These are phyloP conservation scores for Aspergillus piperis DNA, from an alignment of 2,329 filamentous ascomycete species.

Conservation along the genomic window DNA sequence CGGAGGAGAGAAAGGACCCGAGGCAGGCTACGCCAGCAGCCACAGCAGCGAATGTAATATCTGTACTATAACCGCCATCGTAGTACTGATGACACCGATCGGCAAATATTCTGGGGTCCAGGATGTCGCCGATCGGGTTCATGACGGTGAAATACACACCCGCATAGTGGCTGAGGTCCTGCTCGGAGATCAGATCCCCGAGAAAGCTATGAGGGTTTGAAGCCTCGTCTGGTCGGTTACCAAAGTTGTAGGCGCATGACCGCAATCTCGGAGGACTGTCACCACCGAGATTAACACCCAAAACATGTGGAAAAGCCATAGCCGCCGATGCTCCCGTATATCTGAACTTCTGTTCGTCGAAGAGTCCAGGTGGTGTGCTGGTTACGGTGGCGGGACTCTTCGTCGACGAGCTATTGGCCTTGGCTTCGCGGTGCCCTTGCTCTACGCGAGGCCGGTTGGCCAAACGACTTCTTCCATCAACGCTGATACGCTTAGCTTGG, in stretches of 20 bases:
- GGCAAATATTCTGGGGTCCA: conserved; percentile 28
- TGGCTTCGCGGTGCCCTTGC: not conserved
- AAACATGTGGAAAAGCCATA: conserved; percentile 33
- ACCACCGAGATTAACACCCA: conserved; percentile 30
- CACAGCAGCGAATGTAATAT: conserved; percentile 30
- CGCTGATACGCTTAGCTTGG: conserved; percentile 15
- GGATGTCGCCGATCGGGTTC: conserved; percentile 24
- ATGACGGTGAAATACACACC: conserved; percentile 26
- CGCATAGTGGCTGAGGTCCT: conserved; percentile 27
- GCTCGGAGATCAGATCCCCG: conserved; percentile 27
- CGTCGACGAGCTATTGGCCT: conserved; percentile 13
- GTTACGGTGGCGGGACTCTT: conserved; percentile 17
- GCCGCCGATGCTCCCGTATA: conserved; percentile 32
- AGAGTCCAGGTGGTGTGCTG: conserved; percentile 25
- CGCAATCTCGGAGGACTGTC: conserved; percentile 27
- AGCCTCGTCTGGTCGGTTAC: conserved; percentile 32
- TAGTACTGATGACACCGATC: conserved; percentile 34
- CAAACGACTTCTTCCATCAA: conserved; percentile 6
- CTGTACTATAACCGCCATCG: conserved; percentile 4
- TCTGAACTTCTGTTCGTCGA: conserved; percentile 31
- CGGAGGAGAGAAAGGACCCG: conserved; percentile 32
- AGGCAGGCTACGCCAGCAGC: conserved; percentile 32
- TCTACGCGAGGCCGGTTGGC: conserved; percentile 4
- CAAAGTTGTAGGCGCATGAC: conserved; percentile 36
- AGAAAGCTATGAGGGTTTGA: conserved; percentile 27